Percentiles rank a stretch among this genome's conserved stretches.
Evolutionary conservation across 1,139 yeast genomes (phyloP).

Genomic region (Pichia kudriavzevii): DNA sequence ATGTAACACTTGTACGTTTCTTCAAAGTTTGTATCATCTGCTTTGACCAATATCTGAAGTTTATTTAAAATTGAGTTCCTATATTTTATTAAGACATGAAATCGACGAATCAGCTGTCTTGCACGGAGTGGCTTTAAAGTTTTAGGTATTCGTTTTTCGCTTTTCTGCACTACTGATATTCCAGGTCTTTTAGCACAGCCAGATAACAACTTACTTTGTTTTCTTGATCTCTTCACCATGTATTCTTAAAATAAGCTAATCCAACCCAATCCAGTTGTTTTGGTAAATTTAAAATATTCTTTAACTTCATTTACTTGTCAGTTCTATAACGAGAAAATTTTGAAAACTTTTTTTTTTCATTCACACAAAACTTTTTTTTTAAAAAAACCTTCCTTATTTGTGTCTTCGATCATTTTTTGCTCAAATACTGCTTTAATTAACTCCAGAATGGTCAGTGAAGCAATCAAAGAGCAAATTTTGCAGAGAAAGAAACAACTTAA

Average conservation of each 20-base stretch:
- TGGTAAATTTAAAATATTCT: no score
- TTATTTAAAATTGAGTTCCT: slow-evolving; percentile 34
- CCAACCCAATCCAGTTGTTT: no score
- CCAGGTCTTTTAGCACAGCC: slow-evolving; percentile 17
- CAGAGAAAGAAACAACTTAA: slow-evolving; percentile 14
- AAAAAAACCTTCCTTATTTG: no score
- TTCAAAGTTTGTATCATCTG: slow-evolving; percentile 16
- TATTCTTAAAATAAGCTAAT: no score
- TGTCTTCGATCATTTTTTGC: no score
- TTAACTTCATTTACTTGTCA: no score
- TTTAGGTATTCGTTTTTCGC: slow-evolving; percentile 18
- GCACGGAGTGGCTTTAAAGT: slow-evolving; percentile 60
- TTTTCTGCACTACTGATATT: no score
- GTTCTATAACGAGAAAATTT: no score
- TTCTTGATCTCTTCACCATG: slow-evolving; percentile 2
- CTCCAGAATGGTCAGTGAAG: slow-evolving; percentile 15
- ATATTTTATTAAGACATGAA: slow-evolving; percentile 54
- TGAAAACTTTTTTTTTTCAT: not conserved
- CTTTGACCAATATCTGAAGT: slow-evolving; percentile 13
- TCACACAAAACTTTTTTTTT: no score
- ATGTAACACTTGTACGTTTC: slow-evolving; percentile 24
- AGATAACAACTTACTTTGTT: slow-evolving; percentile 6
- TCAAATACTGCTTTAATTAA: not conserved
- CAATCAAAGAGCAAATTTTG: slow-evolving; percentile 14
- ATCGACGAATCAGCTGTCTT: slow-evolving; percentile 58